A percentile compares a stretch with the other conserved stretches of the same genome.
Conservation (phyloP, 177 flowering plant genomes). For the Vitis hybrid region DNA sequence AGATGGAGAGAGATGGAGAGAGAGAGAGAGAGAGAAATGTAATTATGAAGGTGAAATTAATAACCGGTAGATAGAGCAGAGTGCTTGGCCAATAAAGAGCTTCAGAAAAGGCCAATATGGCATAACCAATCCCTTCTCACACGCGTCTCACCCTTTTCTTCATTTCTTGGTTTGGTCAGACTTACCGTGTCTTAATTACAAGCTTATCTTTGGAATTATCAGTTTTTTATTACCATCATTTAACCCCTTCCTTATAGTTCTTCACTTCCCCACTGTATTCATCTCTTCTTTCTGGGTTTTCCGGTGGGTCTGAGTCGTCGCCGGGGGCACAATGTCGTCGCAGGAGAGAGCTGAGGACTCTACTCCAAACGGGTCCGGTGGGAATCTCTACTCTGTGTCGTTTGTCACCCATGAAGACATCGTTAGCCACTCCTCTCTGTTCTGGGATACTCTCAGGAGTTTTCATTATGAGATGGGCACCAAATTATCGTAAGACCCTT, state of each 20-base stretch:
- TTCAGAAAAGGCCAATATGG: slow-evolving; percentile 25
- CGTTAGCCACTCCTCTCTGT: slow-evolving; percentile 39
- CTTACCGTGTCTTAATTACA: slow-evolving; percentile 18
- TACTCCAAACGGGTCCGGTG: slow-evolving; percentile 14
- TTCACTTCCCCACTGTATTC: background rate
- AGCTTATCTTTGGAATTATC: slow-evolving; percentile 11
- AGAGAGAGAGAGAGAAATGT: background rate
- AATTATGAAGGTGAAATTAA: slow-evolving; percentile 14
- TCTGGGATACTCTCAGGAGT: slow-evolving; percentile 64
- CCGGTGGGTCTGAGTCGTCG: slow-evolving; percentile 13
- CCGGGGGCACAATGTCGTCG: slow-evolving; percentile 15
- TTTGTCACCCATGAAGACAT: slow-evolving; percentile 70
- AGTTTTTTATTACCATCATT: background rate
- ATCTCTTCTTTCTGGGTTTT: slow-evolving; percentile 1
- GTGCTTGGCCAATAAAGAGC: slow-evolving; percentile 2
- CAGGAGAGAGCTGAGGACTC: background rate
- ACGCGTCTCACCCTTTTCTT: slow-evolving; percentile 31
- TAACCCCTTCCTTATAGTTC: background rate
- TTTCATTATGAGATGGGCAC: slow-evolving; percentile 64
- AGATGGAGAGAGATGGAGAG: slow-evolving; percentile 11
- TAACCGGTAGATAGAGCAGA: background rate
- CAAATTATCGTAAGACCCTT: slow-evolving; percentile 52
- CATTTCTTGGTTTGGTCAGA: slow-evolving; percentile 11
- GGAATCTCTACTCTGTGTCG: slow-evolving; percentile 44
- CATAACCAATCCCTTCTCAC: slow-evolving; percentile 32